Evolutionary conservation across 352 stramenopile genomes (phyloP).

Genomic region (Pythium folliculosum): DNA sequence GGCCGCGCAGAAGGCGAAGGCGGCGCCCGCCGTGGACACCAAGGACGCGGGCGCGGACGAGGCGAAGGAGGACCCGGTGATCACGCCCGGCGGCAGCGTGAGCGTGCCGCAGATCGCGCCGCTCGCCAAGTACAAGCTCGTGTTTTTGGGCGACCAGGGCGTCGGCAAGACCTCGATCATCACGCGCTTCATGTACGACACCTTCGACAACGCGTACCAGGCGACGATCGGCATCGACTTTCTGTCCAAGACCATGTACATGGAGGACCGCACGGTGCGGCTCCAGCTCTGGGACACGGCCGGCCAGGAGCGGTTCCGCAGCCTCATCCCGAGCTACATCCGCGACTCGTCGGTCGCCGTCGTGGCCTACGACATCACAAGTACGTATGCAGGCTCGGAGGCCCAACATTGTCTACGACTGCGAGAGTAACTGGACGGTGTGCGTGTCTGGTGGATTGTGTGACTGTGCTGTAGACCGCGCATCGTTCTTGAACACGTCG

Average conservation of each 20-base stretch:
- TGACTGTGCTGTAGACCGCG: conserved; percentile 71
- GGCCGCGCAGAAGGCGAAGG: conserved; percentile 8
- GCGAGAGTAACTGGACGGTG: no score
- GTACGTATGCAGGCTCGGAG: conserved; percentile 40
- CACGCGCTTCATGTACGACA: conserved; percentile 99
- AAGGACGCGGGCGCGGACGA: conserved; percentile 21
- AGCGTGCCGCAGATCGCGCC: conserved; percentile 85
- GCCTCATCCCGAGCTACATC: conserved; percentile 96
- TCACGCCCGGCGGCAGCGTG: conserved; percentile 28
- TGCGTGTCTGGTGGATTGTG: not conserved
- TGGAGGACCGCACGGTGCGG: conserved; percentile 97
- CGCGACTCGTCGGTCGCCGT: conserved; percentile 99
- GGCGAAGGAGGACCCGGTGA: conserved; percentile 24
- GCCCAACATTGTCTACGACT: no score
- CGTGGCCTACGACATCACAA: conserved; percentile 99
- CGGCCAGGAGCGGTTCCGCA: conserved; percentile 96
- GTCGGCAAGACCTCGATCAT: conserved; percentile 99
- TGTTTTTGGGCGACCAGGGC: conserved; percentile 96
- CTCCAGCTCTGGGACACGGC: conserved; percentile 99
- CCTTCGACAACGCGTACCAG: conserved; percentile 97
- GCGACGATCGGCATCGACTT: conserved; percentile 99
- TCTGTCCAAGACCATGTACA: conserved; percentile 99
- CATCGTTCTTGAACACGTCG: conserved; percentile 98
- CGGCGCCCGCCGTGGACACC: conserved; percentile 17
- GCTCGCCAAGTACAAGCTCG: conserved; percentile 94